A percentile compares a stretch with the other conserved stretches of the same genome.
Evolutionary conservation across 225 moss, liverwort and hornwort genomes (phyloP).

Genomic region (Straminergon stramineum): DNA sequence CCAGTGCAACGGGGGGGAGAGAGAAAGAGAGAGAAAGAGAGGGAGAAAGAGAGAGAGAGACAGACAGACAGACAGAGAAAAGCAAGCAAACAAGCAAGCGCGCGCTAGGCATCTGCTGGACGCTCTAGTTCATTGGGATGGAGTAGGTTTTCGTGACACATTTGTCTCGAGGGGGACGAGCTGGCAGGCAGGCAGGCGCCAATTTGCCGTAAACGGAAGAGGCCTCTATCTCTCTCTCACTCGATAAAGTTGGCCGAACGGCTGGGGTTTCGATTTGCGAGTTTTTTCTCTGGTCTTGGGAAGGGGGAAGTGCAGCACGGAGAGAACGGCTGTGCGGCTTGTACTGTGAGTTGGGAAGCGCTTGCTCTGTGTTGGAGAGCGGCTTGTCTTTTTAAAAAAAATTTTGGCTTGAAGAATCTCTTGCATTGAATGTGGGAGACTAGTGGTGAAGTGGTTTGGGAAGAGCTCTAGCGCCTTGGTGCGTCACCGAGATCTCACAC

Average conservation of each 20-base stretch:
- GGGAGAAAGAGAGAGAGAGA: neutral
- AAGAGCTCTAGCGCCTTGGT: neutral
- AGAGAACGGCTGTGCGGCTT: neutral
- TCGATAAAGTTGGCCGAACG: neutral
- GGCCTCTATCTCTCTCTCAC: neutral
- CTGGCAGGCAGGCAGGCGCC: neutral
- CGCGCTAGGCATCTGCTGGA: neutral
- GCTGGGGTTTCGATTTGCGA: constrained; percentile 5
- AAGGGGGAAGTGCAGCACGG: neutral
- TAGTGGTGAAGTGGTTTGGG: neutral
- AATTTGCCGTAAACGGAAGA: neutral
- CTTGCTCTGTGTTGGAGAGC: neutral
- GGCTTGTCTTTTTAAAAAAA: neutral
- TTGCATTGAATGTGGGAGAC: neutral
- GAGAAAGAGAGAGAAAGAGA: neutral
- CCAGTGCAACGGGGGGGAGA: neutral
- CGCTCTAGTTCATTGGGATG: neutral
- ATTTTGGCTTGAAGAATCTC: neutral
- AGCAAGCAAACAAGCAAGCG: neutral
- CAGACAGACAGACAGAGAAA: neutral
- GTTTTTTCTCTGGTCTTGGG: neutral
- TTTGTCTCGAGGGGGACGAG: neutral
- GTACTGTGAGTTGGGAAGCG: neutral
- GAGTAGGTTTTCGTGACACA: neutral
- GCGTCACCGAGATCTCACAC: neutral